Conservation (phyloP, 371 early-diverging fungal species). For the Apophysomyces ossiformis region DNA sequence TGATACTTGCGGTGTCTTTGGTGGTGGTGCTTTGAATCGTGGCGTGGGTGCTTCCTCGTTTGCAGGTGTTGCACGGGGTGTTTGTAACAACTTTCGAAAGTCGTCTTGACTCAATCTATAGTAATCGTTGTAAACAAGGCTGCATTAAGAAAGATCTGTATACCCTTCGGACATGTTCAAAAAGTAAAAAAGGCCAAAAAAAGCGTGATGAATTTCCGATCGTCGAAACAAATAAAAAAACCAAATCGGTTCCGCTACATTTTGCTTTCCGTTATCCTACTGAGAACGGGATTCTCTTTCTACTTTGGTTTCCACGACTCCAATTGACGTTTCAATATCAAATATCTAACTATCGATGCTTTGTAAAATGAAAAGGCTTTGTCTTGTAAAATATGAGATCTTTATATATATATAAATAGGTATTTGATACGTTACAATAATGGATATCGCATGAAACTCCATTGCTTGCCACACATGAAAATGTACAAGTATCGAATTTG, state of each 20-base stretch:
- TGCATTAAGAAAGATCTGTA: background rate
- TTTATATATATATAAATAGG: conserved; percentile 1
- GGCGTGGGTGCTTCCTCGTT: conserved; percentile 13
- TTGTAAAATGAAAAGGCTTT: too few relatives aligned
- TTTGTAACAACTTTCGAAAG: conserved; percentile 78
- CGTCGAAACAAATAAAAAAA: too few relatives aligned
- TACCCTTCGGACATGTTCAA: conserved; percentile 3
- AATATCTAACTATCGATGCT: too few relatives aligned
- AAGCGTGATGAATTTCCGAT: too few relatives aligned
- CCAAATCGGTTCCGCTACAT: too few relatives aligned
- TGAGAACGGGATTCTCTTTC: too few relatives aligned
- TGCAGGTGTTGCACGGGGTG: conserved; percentile 62
- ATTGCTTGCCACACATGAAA: conserved; percentile 10
- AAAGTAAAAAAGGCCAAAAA: too few relatives aligned
- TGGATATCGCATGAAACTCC: conserved; percentile 1
- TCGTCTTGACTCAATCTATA: conserved; percentile 76
- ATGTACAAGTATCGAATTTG: conserved; percentile 10
- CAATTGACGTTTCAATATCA: too few relatives aligned
- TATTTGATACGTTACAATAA: conserved; percentile 10
- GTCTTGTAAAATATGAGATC: background rate
- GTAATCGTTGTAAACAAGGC: background rate
- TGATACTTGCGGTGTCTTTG: conserved; percentile 47
- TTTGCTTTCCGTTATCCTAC: too few relatives aligned
- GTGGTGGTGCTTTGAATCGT: conserved; percentile 48
- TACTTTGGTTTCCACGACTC: too few relatives aligned